Conservation (phyloP, 352 stramenopile genomes). For the Phytophthora constricta region DNA sequence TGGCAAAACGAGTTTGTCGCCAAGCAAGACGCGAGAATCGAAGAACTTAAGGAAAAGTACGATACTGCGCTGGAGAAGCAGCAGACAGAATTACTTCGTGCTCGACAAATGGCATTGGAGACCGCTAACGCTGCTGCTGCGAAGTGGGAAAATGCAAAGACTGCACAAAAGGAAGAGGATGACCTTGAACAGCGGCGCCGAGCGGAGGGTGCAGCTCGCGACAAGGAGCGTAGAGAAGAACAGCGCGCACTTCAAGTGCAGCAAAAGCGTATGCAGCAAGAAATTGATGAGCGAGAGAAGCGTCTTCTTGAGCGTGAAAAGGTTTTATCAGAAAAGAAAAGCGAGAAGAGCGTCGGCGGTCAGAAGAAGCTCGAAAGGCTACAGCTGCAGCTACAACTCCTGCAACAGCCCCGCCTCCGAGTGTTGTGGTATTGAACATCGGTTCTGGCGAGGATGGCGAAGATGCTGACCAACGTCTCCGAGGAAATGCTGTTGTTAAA, state of each 20-base stretch:
- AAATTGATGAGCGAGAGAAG: constrained; percentile 67
- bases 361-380: constrained; percentile 26
- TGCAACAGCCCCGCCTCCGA: constrained; percentile 29
- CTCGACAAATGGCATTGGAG: constrained; percentile 58
- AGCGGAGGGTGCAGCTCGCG: constrained; percentile 36
- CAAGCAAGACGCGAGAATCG: constrained; percentile 74
- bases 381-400: constrained; percentile 4
- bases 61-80: constrained; percentile 67
- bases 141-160: constrained; percentile 57
- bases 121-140: constrained; percentile 50
- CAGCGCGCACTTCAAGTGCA: constrained; percentile 42
- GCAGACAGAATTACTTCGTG: constrained; percentile 55
- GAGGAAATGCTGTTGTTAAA: constrained; percentile 27
- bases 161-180: constrained; percentile 48
- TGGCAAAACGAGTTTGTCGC: constrained; percentile 79
- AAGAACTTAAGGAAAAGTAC: constrained; percentile 76
- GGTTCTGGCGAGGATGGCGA: constrained; percentile 42
- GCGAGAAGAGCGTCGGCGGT: constrained; percentile 30
- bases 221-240: constrained; percentile 50
- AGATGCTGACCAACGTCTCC: constrained; percentile 20
- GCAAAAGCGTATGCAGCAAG: constrained; percentile 47
- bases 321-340: constrained; percentile 52
- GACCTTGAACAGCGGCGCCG: constrained; percentile 41
- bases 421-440: constrained; percentile 70
- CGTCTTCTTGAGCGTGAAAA: constrained; percentile 58